Base-by-base conservation (phyloP, 352 stramenopile genomes). In the Pythium rishiriense region DNA sequence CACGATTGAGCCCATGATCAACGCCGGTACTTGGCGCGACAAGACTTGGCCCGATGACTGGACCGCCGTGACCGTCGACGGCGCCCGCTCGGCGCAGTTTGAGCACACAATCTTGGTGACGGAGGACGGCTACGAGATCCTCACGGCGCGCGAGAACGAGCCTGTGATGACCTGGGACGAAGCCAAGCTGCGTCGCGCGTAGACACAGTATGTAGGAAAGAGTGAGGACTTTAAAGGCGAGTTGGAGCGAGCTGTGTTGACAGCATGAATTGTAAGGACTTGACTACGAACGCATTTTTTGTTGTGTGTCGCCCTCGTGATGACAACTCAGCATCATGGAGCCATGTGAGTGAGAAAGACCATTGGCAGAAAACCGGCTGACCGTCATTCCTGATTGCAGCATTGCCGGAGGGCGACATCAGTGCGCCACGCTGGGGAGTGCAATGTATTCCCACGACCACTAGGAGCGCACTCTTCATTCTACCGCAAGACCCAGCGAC, bases 1-100 rank as follows among this genome's bases (percentile, higher is more conserved):
- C 77, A 99, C 98, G 0, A 98, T 99, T 58, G 98, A 99, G 72
- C 98, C 97, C 10, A 99, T 99, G 98, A 99, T 99, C 70, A 99
- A 99, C 78, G 75, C 98, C n/a, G 97, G 81, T 22, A 78, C 79
- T 62, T 91, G 85, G 90, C 71, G 94, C 90, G 87, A 93, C 68
- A 69, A 85, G 69, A 98, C 90, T 6, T 99, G 97, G 97, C 92
- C 91, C 19, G 98, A 99, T 73, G 96, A 99, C 66, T 99, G 98
- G 98, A 99, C 97, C 25, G 92, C 90, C 14, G 94, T 98, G 15
- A 99, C 98, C 6, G 84, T 76, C 10, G 97, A 99, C 80, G 97
- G 97, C 29, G 84, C 90, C 59, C 87, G 95, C 22, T 98, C 91
- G 54, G 96, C 97, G 12, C 98, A 99, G 80, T 98, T 97, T 58